These are phyloP conservation scores for Penicillium sp. DNA, from an alignment of 2,329 filamentous ascomycete species.

Conservation along the genomic window DNA sequence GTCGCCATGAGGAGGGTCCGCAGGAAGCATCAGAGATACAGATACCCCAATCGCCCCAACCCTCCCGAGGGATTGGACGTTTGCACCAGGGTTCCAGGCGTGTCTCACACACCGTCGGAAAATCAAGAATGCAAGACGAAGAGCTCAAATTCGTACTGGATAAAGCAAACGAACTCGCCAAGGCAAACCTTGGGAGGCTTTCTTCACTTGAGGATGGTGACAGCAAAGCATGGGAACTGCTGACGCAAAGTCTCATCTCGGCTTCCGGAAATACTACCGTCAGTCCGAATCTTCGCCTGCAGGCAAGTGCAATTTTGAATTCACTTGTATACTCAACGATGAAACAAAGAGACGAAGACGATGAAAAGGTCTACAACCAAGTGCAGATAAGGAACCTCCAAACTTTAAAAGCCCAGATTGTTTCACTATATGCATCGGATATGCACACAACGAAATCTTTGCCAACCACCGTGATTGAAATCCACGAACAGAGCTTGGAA, in stretches of 20 bases:
- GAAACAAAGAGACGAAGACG: constrained; percentile 37
- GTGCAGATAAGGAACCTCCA: constrained; percentile 72
- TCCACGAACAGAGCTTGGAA: constrained; percentile 77
- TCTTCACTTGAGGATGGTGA: constrained; percentile 61
- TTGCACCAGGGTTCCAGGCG: constrained; percentile 41
- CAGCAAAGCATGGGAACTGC: constrained; percentile 71
- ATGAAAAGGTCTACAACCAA: constrained; percentile 52
- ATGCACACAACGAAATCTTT: constrained; percentile 57
- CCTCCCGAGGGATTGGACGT: constrained; percentile 27
- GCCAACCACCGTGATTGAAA: constrained; percentile 68
- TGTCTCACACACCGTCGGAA: constrained; percentile 43
- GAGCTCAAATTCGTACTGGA: constrained; percentile 60
- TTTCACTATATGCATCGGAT: constrained; percentile 56
- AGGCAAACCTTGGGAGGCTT: constrained; percentile 73
- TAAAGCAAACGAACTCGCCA: constrained; percentile 70
- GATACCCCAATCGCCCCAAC: constrained; percentile 23
- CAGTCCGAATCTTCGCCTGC: constrained; percentile 41
- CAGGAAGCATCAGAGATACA: constrained; percentile 55
- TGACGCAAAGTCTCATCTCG: constrained; percentile 57
- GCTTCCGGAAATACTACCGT: constrained; percentile 43
- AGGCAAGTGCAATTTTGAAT: constrained; percentile 63
- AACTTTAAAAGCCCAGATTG: constrained; percentile 62
- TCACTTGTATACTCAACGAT: constrained; percentile 45
- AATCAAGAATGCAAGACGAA: constrained; percentile 44
- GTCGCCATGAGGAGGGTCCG: constrained; percentile 48